A percentile compares a stretch with the other conserved stretches of the same genome.
Evolutionary conservation across 306 rosid species (phyloP).

Genomic region (Ormosia emarginata): DNA sequence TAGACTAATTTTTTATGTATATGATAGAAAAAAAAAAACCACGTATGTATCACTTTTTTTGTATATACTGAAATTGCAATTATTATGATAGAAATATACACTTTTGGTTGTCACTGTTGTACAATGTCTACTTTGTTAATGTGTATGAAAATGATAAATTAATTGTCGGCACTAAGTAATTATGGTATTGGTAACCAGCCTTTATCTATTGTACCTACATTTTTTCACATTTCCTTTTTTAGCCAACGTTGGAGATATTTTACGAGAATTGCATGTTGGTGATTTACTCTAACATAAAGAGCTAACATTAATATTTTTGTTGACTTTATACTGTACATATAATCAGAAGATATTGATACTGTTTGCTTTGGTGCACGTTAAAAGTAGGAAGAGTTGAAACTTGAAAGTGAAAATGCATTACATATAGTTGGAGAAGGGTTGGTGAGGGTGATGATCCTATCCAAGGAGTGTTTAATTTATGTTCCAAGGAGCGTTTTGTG

Average conservation of each 20-base stretch:
- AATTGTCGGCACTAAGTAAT: not conserved
- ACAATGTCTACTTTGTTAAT: not conserved
- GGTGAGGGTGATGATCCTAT: not conserved
- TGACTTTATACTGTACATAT: not conserved
- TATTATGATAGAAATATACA: not conserved
- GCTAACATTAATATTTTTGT: not conserved
- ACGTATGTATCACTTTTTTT: not conserved
- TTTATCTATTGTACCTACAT: not conserved
- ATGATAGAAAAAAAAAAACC: not conserved
- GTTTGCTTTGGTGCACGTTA: not conserved
- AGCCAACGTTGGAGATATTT: not conserved
- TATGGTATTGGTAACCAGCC: not conserved
- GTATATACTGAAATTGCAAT: not conserved
- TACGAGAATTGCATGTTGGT: not conserved
- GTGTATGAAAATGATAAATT: not conserved
- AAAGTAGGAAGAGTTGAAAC: not conserved
- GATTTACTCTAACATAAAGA: not conserved
- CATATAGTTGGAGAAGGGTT: slow-evolving; percentile 17
- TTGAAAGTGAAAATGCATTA: not conserved
- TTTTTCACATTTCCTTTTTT: not conserved
- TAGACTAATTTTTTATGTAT: not conserved
- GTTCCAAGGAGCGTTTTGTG: not conserved
- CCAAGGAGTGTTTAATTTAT: not conserved
- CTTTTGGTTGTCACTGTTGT: not conserved
- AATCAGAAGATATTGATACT: not conserved